Percentiles rank a stretch among this genome's conserved stretches.
phyloP scores from a whole-genome alignment of 2,329 filamentous ascomycete species.

The Diaporthe sp. region DNA sequence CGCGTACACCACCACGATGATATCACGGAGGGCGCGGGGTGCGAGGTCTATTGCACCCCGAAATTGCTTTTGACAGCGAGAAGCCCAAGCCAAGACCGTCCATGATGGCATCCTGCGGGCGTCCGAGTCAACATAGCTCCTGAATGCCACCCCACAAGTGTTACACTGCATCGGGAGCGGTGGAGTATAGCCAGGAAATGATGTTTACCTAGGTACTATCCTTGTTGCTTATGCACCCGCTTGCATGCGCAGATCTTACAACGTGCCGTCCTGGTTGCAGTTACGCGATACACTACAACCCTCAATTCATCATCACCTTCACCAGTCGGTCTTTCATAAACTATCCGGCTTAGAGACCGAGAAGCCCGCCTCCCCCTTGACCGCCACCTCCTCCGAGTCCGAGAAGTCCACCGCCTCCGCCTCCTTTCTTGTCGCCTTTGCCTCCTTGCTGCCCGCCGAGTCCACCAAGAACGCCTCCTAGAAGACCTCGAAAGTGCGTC shows the following conservation, averaged over 20 bases:
- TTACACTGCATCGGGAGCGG: background rate
- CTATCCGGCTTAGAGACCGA: slow-evolving; percentile 1
- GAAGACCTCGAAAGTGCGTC: slow-evolving; percentile 37
- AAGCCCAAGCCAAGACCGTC: background rate
- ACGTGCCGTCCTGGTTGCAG: no score
- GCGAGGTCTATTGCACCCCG: background rate
- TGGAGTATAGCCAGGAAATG: background rate
- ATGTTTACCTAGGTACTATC: background rate
- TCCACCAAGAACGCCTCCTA: slow-evolving; percentile 40
- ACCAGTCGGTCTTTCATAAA: background rate
- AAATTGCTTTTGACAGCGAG: background rate
- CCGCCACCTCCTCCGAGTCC: slow-evolving; percentile 32
- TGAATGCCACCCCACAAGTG: background rate
- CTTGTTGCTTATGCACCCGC: slow-evolving; percentile 9
- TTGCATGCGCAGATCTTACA: background rate
- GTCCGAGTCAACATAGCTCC: background rate
- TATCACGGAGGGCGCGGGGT: background rate
- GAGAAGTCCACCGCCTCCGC: slow-evolving; percentile 37
- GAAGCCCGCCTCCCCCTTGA: slow-evolving; percentile 28
- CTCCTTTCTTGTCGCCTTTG: slow-evolving; percentile 35
- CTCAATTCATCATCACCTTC: background rate
- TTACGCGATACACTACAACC: background rate
- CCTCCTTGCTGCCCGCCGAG: slow-evolving; percentile 34
- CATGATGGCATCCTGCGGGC: background rate
- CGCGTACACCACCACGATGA: no score